Percentiles rank a stretch among this genome's conserved stretches.
These are phyloP conservation scores for Malbranchea zuffiana DNA, from an alignment of 2,329 filamentous ascomycete genomes.

Conservation along the genomic window DNA sequence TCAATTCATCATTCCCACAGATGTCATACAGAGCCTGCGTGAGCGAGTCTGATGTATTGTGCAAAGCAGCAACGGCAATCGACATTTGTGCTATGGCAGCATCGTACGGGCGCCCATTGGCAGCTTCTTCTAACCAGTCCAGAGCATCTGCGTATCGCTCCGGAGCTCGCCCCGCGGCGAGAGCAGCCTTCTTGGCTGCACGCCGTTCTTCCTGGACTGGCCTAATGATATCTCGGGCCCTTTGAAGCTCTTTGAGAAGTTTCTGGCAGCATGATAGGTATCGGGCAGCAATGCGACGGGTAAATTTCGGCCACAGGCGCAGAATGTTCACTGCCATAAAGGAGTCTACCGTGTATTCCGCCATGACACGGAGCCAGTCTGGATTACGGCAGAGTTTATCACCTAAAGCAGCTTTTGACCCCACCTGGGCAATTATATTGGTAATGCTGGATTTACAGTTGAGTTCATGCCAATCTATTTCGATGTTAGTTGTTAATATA, in stretches of 20 bases:
- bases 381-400: slow-evolving; percentile 15
- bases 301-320: slow-evolving; percentile 6
- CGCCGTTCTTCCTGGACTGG: slow-evolving; percentile 14
- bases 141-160: slow-evolving; percentile 16
- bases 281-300: slow-evolving; percentile 10
- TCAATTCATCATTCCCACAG: slow-evolving; percentile 7
- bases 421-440: slow-evolving; percentile 15
- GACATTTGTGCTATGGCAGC: slow-evolving; percentile 15
- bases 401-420: slow-evolving; percentile 15
- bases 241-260: slow-evolving; percentile 8
- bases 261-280: slow-evolving; percentile 13
- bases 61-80: slow-evolving; percentile 18
- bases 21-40: slow-evolving; percentile 19
- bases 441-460: slow-evolving; percentile 11
- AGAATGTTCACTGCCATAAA: slow-evolving; percentile 16
- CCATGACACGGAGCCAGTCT: slow-evolving; percentile 15
- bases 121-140: slow-evolving; percentile 20
- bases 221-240: slow-evolving; percentile 14
- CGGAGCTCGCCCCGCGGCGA: slow-evolving; percentile 10
- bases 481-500: background rate
- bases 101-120: slow-evolving; percentile 18
- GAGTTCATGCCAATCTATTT: slow-evolving; percentile 16
- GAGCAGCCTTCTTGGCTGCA: slow-evolving; percentile 2
- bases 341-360: slow-evolving; percentile 13
- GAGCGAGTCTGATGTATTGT: slow-evolving; percentile 19